Percentiles rank a stretch among this genome's conserved stretches.
These are phyloP conservation scores for Phialophora verrucosa DNA, from an alignment of 2,329 filamentous ascomycete genomes.

Conservation along the genomic window DNA sequence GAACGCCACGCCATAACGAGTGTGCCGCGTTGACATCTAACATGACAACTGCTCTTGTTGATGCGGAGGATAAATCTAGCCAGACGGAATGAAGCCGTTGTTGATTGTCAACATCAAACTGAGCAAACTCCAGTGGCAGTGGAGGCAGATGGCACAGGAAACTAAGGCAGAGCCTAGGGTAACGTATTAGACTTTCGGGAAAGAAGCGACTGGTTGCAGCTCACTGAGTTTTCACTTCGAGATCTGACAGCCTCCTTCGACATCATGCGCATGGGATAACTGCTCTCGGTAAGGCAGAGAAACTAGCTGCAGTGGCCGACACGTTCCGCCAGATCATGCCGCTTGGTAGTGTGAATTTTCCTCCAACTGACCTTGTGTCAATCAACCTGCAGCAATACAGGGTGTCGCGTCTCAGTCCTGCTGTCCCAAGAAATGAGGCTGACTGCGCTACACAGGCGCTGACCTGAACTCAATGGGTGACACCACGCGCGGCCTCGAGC, in stretches of 20 bases:
- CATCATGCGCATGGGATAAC: background rate
- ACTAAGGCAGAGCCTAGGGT: background rate
- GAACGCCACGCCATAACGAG: background rate
- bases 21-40: background rate
- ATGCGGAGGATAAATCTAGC: background rate
- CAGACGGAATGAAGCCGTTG: background rate
- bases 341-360: background rate
- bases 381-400: background rate
- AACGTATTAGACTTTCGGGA: background rate
- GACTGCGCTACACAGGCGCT: background rate
- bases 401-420: background rate
- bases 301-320: constrained; percentile 1
- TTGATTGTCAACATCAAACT: background rate
- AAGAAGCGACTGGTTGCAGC: background rate
- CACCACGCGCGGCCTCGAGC: background rate
- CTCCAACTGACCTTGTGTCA: background rate
- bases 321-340: constrained; percentile 7
- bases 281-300: background rate
- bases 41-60: background rate
- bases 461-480: background rate
- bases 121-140: background rate
- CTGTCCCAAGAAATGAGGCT: background rate
- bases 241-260: background rate
- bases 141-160: background rate
- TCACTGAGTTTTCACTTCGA: background rate